These are phyloP conservation scores for Marasmius fiardii DNA, from an alignment of 1,284 basidiomycete species.

Conservation along the genomic window DNA sequence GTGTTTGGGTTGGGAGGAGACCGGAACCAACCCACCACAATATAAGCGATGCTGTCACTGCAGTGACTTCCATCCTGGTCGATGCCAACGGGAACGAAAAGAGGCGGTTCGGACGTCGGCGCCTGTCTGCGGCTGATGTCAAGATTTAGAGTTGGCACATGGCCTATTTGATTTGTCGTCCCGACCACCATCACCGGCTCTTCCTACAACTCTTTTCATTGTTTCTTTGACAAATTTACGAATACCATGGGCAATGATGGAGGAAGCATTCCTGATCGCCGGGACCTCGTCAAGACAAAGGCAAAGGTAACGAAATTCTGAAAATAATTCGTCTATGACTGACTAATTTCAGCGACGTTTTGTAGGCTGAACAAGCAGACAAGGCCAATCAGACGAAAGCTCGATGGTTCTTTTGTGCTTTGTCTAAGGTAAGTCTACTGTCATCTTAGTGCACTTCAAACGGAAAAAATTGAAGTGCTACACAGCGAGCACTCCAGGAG, in stretches of 20 bases:
- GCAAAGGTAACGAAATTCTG: conserved; percentile 49
- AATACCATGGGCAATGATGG: conserved; percentile 77
- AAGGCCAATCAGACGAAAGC: conserved; percentile 83
- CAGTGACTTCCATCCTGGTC: too few species aligned
- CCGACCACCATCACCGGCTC: neutral
- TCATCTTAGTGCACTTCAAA: neutral
- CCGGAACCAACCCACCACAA: too few species aligned
- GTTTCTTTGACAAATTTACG: conserved; percentile 12
- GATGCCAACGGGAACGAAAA: too few species aligned
- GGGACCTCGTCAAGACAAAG: conserved; percentile 74
- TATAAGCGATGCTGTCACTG: too few species aligned
- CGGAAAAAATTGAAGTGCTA: conserved; percentile 1
- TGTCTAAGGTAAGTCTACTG: conserved; percentile 82
- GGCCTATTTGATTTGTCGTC: neutral
- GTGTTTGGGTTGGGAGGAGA: too few species aligned
- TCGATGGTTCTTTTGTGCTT: conserved; percentile 88
- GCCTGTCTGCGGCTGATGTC: neutral
- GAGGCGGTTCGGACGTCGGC: too few species aligned
- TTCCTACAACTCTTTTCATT: neutral
- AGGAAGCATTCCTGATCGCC: conserved; percentile 81
- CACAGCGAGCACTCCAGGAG: conserved; percentile 74
- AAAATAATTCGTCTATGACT: neutral
- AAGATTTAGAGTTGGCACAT: neutral
- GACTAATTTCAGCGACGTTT: neutral
- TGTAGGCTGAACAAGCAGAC: conserved; percentile 76